Percentiles rank a stretch among this genome's conserved stretches.
phyloP scores from a whole-genome alignment of 352 stramenopile genomes.

The Globisporangium megalacanthum region DNA sequence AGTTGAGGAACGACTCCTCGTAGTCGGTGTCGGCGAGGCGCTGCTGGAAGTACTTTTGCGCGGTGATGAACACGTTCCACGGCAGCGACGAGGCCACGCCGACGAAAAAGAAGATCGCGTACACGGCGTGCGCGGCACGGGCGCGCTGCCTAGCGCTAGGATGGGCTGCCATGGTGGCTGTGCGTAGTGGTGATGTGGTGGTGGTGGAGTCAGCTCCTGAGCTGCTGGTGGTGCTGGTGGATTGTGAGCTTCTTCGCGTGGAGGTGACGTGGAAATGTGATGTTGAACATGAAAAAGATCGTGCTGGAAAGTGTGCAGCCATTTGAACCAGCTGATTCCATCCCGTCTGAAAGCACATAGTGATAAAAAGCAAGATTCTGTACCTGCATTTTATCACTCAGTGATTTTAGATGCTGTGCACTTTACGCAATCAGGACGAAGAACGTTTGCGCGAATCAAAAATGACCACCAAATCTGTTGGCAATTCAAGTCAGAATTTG shows the following conservation, averaged over 20 bases:
- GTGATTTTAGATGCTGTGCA: not conserved
- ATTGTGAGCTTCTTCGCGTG: too few species aligned
- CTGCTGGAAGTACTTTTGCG: slow-evolving; percentile 69
- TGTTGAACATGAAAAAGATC: not conserved
- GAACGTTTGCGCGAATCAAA: not conserved
- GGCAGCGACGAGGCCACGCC: slow-evolving; percentile 72
- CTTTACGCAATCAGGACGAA: not conserved
- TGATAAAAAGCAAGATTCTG: not conserved
- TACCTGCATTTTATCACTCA: not conserved
- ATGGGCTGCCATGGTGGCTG: not conserved
- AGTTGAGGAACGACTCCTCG: slow-evolving; percentile 80
- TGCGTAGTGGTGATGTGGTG: too few species aligned
- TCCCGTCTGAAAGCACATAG: too few species aligned
- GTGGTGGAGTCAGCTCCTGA: too few species aligned
- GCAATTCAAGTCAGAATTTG: too few species aligned
- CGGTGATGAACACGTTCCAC: slow-evolving; percentile 87
- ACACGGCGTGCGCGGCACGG: slow-evolving; percentile 38
- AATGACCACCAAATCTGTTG: too few species aligned
- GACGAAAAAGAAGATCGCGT: slow-evolving; percentile 73
- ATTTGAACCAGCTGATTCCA: too few species aligned
- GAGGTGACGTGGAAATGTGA: too few species aligned
- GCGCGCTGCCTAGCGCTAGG: slow-evolving; percentile 7
- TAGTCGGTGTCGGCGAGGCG: slow-evolving; percentile 57
- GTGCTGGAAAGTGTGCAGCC: too few species aligned
- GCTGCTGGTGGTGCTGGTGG: too few species aligned